Evolutionary conservation across 2,329 filamentous ascomycete species (phyloP).

Genomic region (Neoscytalidium dimidiatum): DNA sequence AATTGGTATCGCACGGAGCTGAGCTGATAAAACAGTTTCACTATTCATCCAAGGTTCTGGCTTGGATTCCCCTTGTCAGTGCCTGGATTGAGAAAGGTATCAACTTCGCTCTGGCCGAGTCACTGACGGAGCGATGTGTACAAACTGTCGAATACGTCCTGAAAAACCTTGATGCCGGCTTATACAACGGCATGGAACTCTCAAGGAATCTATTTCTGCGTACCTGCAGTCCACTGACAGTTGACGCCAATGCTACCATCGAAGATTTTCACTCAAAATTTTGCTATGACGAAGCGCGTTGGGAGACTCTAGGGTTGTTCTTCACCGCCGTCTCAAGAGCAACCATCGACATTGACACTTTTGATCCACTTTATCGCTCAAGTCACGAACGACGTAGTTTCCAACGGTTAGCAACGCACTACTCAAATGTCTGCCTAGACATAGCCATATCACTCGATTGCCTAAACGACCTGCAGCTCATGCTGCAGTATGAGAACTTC

Average conservation of each 20-base stretch:
- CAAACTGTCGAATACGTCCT: constrained; percentile 22
- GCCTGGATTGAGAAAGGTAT: constrained; percentile 27
- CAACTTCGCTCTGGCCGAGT: constrained; percentile 30
- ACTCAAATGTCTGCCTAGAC: constrained; percentile 40
- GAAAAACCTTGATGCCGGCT: background rate
- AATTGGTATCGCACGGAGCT: constrained; percentile 24
- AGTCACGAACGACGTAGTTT: constrained; percentile 31
- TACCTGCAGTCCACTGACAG: constrained; percentile 22
- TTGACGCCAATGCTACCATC: background rate
- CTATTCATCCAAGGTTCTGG: constrained; percentile 19
- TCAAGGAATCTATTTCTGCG: constrained; percentile 20
- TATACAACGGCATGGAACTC: background rate
- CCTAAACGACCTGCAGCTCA: constrained; percentile 48
- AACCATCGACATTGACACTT: constrained; percentile 31
- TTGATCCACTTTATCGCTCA: constrained; percentile 21
- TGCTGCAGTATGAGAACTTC: constrained; percentile 31
- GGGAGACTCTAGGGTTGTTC: constrained; percentile 45
- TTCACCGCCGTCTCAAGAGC: constrained; percentile 42
- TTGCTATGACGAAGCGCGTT: constrained; percentile 33
- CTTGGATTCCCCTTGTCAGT: constrained; percentile 26
- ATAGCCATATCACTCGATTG: constrained; percentile 35
- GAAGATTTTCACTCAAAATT: constrained; percentile 22
- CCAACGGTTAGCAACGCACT: constrained; percentile 33
- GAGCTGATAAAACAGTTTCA: constrained; percentile 25
- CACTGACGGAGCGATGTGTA: constrained; percentile 26